Percentiles rank a stretch among this genome's conserved stretches.
Conservation (phyloP, 2,329 filamentous ascomycete species). For the Parascedosporium putredinis region DNA sequence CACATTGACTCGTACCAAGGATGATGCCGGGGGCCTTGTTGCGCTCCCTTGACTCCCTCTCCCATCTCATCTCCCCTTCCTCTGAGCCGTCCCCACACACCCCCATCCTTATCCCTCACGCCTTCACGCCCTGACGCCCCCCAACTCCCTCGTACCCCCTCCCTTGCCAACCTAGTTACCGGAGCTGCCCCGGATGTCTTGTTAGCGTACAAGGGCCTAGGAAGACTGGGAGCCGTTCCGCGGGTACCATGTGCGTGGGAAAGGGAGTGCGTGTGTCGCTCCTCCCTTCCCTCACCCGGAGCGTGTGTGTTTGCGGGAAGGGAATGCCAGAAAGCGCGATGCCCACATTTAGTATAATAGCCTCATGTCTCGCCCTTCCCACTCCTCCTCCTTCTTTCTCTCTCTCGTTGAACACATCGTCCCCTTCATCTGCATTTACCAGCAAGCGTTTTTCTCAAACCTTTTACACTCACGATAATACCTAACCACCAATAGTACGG, state of each 20-base stretch:
- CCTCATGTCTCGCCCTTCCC: not conserved
- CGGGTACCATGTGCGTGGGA: slow-evolving; percentile 1
- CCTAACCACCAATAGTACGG: not conserved
- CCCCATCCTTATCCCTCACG: not conserved
- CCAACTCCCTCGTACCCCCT: not conserved
- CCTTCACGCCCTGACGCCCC: not conserved
- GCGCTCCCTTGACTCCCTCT: not conserved
- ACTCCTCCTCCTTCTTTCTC: not conserved
- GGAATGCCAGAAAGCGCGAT: not conserved
- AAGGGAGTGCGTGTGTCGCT: not conserved
- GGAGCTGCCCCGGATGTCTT: slow-evolving; percentile 3
- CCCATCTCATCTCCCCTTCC: not conserved
- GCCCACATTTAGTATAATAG: not conserved
- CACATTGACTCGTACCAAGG: too few species aligned
- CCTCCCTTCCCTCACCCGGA: not conserved
- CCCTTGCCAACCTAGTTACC: slow-evolving; percentile 3
- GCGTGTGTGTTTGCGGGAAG: not conserved
- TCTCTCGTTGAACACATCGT: not conserved
- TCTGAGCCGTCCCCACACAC: not conserved
- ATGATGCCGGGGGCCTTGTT: too few species aligned
- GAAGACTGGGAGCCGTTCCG: not conserved
- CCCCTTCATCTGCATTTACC: not conserved
- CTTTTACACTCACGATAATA: not conserved
- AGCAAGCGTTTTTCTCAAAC: not conserved
- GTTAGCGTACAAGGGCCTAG: not conserved